phyloP scores from a whole-genome alignment of 176 grass and related monocot genomes.

The Aegilops umbellulata region DNA sequence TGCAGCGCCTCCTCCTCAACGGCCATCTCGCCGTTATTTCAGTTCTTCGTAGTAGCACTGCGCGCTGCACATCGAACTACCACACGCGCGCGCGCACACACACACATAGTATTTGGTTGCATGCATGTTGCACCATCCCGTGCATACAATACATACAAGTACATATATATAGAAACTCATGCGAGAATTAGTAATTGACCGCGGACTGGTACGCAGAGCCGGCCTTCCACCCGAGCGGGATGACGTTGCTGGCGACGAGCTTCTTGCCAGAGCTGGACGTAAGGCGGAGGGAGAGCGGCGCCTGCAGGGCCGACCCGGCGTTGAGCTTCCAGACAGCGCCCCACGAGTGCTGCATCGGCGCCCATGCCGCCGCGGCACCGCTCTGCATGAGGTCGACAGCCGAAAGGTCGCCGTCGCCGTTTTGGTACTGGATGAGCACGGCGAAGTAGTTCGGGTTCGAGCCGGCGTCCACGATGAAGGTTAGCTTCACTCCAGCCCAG shows the following conservation, averaged over 20 bases:
- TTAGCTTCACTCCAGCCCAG: slow-evolving; percentile 45
- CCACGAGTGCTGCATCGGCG: slow-evolving; percentile 52
- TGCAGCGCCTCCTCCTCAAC: slow-evolving; percentile 22
- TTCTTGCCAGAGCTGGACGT: slow-evolving; percentile 38
- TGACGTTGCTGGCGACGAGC: slow-evolving; percentile 36
- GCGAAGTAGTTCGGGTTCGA: slow-evolving; percentile 72
- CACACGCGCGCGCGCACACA: not conserved
- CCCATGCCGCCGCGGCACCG: not conserved
- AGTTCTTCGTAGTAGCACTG: not conserved
- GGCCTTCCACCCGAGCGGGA: slow-evolving; percentile 37
- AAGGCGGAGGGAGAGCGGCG: slow-evolving; percentile 44
- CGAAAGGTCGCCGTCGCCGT: slow-evolving; percentile 54
- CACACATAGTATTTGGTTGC: not conserved
- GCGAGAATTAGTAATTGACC: slow-evolving; percentile 18
- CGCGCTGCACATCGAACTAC: not conserved
- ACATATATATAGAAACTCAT: not conserved
- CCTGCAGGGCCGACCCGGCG: slow-evolving; percentile 21
- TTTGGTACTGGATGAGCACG: slow-evolving; percentile 50
- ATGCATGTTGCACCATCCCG: not conserved
- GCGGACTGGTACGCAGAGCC: slow-evolving; percentile 20
- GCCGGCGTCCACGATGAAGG: slow-evolving; percentile 55
- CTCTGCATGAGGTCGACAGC: slow-evolving; percentile 48
- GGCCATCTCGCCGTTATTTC: slow-evolving; percentile 15
- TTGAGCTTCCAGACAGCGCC: slow-evolving; percentile 44
- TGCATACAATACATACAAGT: not conserved